These are phyloP conservation scores for Sarocladium brachiariae DNA, from an alignment of 2,329 filamentous ascomycete species.

Conservation along the genomic window DNA sequence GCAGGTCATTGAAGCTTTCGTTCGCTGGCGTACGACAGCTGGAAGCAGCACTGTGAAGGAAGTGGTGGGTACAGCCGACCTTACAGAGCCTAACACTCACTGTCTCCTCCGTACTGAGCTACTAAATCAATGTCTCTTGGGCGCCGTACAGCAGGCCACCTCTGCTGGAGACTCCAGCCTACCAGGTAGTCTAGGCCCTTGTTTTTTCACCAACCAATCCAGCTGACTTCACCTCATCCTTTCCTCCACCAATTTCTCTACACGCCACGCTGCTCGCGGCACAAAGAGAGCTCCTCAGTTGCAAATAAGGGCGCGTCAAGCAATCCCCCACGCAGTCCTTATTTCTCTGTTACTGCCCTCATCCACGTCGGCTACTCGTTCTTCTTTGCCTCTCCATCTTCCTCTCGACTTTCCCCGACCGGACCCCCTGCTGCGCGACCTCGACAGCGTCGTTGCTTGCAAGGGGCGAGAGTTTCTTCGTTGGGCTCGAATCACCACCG, in stretches of 20 bases:
- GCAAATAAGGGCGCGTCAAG: conserved; percentile 9
- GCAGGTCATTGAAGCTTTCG: not conserved
- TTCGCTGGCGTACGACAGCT: not conserved
- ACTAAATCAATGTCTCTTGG: too few species aligned
- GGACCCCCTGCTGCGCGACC: conserved; percentile 4
- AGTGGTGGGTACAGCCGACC: too few species aligned
- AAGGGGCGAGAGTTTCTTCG: conserved; percentile 3
- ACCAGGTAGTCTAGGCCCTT: too few species aligned
- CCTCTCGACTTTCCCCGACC: not conserved
- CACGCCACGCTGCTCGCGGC: conserved; percentile 7
- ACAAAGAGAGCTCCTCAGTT: conserved; percentile 8
- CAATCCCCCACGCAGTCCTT: conserved; percentile 8
- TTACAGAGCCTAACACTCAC: too few species aligned
- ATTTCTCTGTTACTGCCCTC: conserved; percentile 4
- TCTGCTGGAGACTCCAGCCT: not conserved
- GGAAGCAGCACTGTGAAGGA: too few species aligned
- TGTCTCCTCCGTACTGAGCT: too few species aligned
- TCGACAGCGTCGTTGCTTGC: conserved; percentile 1
- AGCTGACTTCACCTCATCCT: conserved; percentile 5
- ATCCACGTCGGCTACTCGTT: not conserved
- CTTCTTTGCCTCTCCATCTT: not conserved
- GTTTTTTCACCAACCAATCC: conserved; percentile 2
- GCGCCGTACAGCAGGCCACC: not conserved
- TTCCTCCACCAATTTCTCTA: not conserved
- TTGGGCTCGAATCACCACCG: not conserved